phyloP scores from a whole-genome alignment of 139 green algal species.

The Marvania coccoides region DNA sequence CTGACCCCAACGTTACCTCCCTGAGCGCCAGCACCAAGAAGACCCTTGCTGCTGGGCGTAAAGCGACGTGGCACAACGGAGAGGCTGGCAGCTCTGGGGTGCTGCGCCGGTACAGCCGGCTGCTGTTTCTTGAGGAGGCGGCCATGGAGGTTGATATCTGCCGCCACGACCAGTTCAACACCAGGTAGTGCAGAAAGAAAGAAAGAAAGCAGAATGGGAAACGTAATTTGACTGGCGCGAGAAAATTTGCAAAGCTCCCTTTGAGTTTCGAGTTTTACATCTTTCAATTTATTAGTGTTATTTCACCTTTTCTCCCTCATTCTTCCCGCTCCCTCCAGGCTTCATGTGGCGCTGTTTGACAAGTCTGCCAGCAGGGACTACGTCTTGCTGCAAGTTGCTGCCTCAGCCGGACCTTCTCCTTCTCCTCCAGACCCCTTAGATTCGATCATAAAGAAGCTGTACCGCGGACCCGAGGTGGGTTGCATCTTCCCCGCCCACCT shows the following conservation, averaged over 20 bases:
- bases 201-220: slow-evolving; percentile 3
- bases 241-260: no score
- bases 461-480: neutral
- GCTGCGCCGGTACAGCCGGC: slow-evolving; percentile 7
- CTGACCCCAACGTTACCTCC: neutral
- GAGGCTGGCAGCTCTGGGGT: neutral
- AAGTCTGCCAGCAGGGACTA: neutral
- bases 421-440: neutral
- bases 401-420: no score
- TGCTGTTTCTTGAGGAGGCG: slow-evolving; percentile 34
- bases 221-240: neutral
- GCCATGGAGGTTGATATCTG: slow-evolving; percentile 26
- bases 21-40: neutral
- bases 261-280: no score
- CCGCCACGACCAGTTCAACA: neutral
- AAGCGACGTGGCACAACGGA: neutral
- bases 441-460: neutral
- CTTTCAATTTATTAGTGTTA: neutral
- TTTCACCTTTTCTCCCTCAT: neutral
- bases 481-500: neutral
- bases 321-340: no score
- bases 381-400: neutral
- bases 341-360: neutral
- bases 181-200: slow-evolving; percentile 28
- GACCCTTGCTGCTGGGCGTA: neutral